Base-by-base conservation (phyloP, 73 alveolate species). In the Paramecium sonneborni region DNA sequence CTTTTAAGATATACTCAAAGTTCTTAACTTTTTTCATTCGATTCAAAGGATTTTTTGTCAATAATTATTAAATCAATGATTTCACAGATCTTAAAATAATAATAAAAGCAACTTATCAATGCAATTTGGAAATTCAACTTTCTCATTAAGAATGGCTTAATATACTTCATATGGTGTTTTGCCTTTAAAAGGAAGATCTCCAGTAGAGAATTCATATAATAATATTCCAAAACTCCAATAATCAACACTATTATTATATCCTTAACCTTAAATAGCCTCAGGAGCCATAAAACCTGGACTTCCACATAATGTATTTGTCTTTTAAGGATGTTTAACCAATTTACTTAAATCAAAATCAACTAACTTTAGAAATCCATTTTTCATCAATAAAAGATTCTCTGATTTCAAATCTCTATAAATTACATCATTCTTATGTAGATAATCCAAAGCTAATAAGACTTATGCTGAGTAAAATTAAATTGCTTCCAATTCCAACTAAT, bases 181-280 rank as follows among this genome's bases (percentile, higher is more conserved):
- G 0, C 95, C 96, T 68, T 92, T 96, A 70, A 96, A 96, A n/a
- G 99, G 99, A 56, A 95, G 86, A 1, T 88, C 87, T 24, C 99
- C 99, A 48, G 94, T 87, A 18, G 96, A 70, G 89, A 96, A 68
- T 20, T 89, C 96, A 86, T 95, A 96, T 32, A 96, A 85, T 5
- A 96, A 57, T 8, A 96, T 86, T 10, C 99, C 99, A 11, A 94
- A 44, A 32, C 97, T 97, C 98, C 99, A 96, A 12, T 95, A 86
- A 89, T 96, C 99, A 7, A 93, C 94, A 11, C 97, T 95, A 7
- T 92, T 92, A 30, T 97, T 98, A 21, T 56, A 95, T 55, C 57
- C 58, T 72, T 72, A 35, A 6, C 86, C 86, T 21, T 28, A 1
- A 18, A 72, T 41, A 15, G 35, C 18, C 21, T 87, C 93, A n/a